Conservation (phyloP, 352 stramenopile genomes). For the Globisporangium nagaii region DNA sequence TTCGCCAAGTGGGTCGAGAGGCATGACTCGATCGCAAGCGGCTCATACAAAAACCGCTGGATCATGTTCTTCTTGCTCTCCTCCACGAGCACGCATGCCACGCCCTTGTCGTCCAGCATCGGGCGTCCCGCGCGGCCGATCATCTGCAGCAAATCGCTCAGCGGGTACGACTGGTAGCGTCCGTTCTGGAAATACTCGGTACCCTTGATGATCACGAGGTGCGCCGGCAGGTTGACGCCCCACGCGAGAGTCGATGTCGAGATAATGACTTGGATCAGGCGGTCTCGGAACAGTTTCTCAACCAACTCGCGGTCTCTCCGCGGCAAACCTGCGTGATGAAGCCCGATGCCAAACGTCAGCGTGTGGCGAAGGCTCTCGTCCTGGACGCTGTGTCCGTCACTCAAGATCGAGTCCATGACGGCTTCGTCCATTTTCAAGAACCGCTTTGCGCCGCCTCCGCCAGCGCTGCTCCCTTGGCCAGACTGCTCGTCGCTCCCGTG, state of each 20-base stretch:
- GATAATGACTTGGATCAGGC: conserved; percentile 96
- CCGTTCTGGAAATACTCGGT: conserved; percentile 95
- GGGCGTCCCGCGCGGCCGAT: conserved; percentile 96
- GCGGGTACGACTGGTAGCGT: conserved; percentile 96
- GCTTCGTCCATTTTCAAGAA: conserved; percentile 93
- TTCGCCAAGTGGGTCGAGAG: conserved; percentile 89
- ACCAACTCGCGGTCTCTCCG: conserved; percentile 93
- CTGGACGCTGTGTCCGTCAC: conserved; percentile 72
- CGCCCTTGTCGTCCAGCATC: conserved; percentile 92
- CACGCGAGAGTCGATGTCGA: conserved; percentile 92
- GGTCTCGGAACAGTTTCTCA: conserved; percentile 93
- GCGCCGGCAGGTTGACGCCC: conserved; percentile 96
- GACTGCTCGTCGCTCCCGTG: conserved; percentile 24
- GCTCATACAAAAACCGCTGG: conserved; percentile 97
- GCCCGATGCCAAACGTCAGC: conserved; percentile 95
- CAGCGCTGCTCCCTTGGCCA: conserved; percentile 47
- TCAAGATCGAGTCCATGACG: conserved; percentile 79
- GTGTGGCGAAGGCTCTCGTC: conserved; percentile 94
- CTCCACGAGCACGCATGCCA: conserved; percentile 96
- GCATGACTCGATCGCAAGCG: conserved; percentile 96
- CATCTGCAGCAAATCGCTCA: conserved; percentile 99
- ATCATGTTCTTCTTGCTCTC: conserved; percentile 99
- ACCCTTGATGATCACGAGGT: conserved; percentile 98
- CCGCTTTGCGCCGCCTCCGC: conserved; percentile 86
- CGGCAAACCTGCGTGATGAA: conserved; percentile 94